Evolutionary conservation across 345 rosid species (phyloP), one percentile per base, ranked within the genome.

Genomic region (Citropsis articulata): DNA sequence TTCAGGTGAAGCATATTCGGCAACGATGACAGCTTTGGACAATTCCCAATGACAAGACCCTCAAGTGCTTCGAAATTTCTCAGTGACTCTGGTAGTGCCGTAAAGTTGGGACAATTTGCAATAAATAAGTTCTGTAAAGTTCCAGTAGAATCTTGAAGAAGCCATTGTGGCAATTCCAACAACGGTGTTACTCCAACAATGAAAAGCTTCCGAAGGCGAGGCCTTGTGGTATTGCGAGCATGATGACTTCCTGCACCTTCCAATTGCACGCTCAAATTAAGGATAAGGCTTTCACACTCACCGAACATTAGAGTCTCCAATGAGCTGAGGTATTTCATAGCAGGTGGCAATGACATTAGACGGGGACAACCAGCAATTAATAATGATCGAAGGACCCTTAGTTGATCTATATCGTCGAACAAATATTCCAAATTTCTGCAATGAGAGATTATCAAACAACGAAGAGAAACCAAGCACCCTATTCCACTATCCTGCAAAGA

Each of bases 151-250:
- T 21, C 69, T 40, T 56, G 42, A 59, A 85, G 66, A 67, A 81
- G 76, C 88, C 88, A 81, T 24, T 59, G 25, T 3, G 88, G 88
- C 19, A 83, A 63, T 2, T 27, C 35, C 9, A 24, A 72, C 16
- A 85, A 9, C n/a, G 64, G 72, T 2, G 80, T 83, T 25, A 86
- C 19, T 9, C 28, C 53, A 1, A 1, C 48, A 50, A 83, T 30
- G 12, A 14, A 16, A 31, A 86, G 7, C 5, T 56, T 31, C 24
- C 21, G 62, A 33, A 86, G 88, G 64, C 33, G 45, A 56, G 21
- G 78, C 24, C 40, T 55, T 64, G 30, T 40, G 50, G 14, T 45
- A 6, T 8, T 3, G 28, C 22, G 4, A 31, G 21, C 0, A 5
- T 19, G 10, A 31, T 16, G 24, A 31, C 18, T 7, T 9, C 3